Base-by-base conservation (phyloP, 1,284 basidiomycete genomes). In the Boletus subluridellus region DNA sequence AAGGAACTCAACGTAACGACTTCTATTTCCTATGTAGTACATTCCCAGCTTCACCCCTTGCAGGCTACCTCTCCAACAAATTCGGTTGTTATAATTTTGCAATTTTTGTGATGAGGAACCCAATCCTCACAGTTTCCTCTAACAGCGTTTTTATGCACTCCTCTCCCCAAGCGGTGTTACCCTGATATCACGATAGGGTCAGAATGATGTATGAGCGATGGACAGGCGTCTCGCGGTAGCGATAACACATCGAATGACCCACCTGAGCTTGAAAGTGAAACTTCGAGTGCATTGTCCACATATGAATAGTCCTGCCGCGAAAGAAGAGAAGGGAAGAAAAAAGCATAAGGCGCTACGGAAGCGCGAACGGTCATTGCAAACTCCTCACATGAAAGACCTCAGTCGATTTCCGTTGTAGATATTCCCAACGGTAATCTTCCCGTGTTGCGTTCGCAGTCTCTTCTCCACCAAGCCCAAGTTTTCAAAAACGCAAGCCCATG, bases 251-350 rank as follows among this genome's bases (percentile, higher is more conserved):
- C 26, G n/a, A 34, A 5, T 1, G 9, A 59, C 61, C 8, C 8
- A 68, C 65, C 35, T 62, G 55, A 26, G 65, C 9, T 35, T 62
- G 57, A 34, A 66, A 49, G 28, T 51, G 35, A 1, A 66, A 26
- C 37, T 52, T 65, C 1, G 66, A 68, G n/a, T 58, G 55, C 30
- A 68, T 66, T 11, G 66, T 54, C 65, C 65, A 65, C 32, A 58
- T 58, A 28, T 66, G 66, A 37, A 62, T 39, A 1, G 45, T 57
- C 44, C 64, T 21, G 21, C 21, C 21, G 2, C 14, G 17, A n/a
- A 15, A 14, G 24, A 26, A 47, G 11, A 44, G 3, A 12, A 28
- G 34, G 12, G 8, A 21, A 34, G 37, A 10, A n/a, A 14, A n/a
- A 9, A 7, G n/a, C 4, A 39, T 46, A 11, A 61, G 58, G 15